Conservation (phyloP, 192 early-diverging fungal species). For the Podila epigama region DNA sequence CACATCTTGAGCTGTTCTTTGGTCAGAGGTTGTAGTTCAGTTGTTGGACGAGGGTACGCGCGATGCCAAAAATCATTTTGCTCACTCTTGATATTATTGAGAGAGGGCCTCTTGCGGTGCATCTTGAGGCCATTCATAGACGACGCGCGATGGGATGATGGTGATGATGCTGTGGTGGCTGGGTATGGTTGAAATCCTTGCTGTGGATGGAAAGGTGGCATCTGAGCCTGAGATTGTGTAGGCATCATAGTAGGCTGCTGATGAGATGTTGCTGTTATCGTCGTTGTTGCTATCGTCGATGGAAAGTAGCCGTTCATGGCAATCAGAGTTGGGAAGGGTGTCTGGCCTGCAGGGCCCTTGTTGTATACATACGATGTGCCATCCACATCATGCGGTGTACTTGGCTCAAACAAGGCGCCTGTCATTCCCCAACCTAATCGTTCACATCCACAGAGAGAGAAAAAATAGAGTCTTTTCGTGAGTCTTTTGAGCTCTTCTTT, state of each 20-base stretch:
- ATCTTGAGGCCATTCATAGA: too few species aligned
- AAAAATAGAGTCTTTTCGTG: neutral
- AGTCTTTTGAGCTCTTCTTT: neutral
- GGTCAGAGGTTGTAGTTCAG: neutral
- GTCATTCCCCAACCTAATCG: neutral
- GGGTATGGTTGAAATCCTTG: slow-evolving; percentile 1
- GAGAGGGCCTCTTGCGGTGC: neutral
- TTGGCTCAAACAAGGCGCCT: neutral
- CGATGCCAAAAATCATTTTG: neutral
- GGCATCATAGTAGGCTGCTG: neutral
- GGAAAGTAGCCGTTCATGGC: slow-evolving; percentile 37
- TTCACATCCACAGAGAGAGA: neutral
- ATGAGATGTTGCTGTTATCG: neutral
- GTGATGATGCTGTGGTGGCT: too few species aligned
- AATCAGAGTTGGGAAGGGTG: slow-evolving; percentile 34
- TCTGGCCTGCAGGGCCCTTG: slow-evolving; percentile 47
- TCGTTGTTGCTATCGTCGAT: slow-evolving; percentile 4
- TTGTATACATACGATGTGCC: slow-evolving; percentile 25
- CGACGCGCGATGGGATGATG: too few species aligned
- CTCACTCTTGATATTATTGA: neutral
- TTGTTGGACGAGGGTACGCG: neutral
- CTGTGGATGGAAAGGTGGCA: neutral
- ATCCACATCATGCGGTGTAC: slow-evolving; percentile 2
- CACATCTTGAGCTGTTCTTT: neutral
- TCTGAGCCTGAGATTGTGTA: neutral